phyloP scores from a whole-genome alignment of 1,284 basidiomycete genomes.

The Cryptococcus depauperatus region DNA sequence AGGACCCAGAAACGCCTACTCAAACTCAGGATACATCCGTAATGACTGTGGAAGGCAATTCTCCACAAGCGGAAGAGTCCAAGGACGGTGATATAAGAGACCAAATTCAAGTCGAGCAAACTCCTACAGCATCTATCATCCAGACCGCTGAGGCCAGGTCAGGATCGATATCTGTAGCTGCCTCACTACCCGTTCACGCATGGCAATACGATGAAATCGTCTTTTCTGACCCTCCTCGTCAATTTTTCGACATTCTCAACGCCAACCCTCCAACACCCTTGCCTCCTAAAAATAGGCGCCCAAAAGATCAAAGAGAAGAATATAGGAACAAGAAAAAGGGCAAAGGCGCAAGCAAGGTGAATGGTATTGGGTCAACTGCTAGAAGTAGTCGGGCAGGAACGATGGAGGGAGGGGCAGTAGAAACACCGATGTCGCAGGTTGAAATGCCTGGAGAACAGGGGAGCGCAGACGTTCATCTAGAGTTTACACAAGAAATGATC shows the following conservation, averaged over 20 bases:
- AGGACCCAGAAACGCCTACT: conserved; percentile 3
- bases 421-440: conserved; percentile 46
- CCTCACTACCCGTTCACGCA: conserved; percentile 62
- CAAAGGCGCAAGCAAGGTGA: background rate
- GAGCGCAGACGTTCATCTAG: conserved; percentile 51
- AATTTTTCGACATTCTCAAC: conserved; percentile 76
- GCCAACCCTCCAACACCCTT: conserved; percentile 75
- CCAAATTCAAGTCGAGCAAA: background rate
- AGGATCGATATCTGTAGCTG: conserved; percentile 15
- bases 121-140: background rate
- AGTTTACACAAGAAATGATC: conserved; percentile 76
- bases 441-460: conserved; percentile 37
- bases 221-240: conserved; percentile 85
- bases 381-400: conserved; percentile 56
- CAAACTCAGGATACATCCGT: conserved; percentile 1
- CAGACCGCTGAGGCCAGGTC: background rate
- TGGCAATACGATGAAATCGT: conserved; percentile 99
- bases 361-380: conserved; percentile 50
- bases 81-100: background rate
- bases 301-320: conserved; percentile 33
- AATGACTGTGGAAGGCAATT: background rate
- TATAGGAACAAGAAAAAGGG: conserved; percentile 30
- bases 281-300: conserved; percentile 54
- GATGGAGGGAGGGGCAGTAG: conserved; percentile 48
- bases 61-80: background rate